phyloP scores from a whole-genome alignment of 768 basidiomycete species.

The Mycena filopes region DNA sequence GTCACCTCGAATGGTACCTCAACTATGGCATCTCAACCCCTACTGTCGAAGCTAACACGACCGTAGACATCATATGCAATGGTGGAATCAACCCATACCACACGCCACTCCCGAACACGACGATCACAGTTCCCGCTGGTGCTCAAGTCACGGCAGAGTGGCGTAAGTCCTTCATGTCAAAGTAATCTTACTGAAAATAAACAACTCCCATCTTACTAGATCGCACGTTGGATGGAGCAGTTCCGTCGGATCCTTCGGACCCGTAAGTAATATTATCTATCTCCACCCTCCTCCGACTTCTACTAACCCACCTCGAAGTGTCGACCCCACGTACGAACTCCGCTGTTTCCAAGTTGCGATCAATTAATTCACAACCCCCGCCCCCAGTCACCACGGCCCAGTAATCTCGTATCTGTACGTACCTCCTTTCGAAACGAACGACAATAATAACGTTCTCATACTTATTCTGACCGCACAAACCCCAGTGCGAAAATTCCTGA shows the following conservation, averaged over 20 bases:
- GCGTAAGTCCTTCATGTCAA: constrained; percentile 42
- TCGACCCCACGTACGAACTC: constrained; percentile 60
- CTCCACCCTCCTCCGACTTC: constrained; percentile 20
- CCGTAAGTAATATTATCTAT: constrained; percentile 42
- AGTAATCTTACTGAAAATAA: constrained; percentile 30
- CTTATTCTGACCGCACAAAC: constrained; percentile 10
- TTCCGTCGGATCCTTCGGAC: constrained; percentile 54
- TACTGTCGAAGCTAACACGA: neutral
- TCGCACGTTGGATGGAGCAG: constrained; percentile 57
- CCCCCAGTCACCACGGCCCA: constrained; percentile 68
- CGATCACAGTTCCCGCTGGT: constrained; percentile 64
- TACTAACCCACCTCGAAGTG: constrained; percentile 23
- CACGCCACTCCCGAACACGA: constrained; percentile 53
- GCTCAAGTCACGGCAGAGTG: constrained; percentile 63
- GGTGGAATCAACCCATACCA: constrained; percentile 68
- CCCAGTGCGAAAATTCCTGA: constrained; percentile 54
- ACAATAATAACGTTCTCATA: neutral
- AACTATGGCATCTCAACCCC: neutral
- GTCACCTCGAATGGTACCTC: constrained; percentile 58
- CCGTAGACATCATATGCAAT: constrained; percentile 61
- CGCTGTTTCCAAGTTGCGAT: no score
- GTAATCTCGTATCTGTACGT: constrained; percentile 61
- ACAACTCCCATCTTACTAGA: constrained; percentile 22
- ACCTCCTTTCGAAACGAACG: neutral
- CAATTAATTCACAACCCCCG: no score